phyloP scores from a whole-genome alignment of 192 early-diverging fungal genomes.

The Gonapodya prolifera region DNA sequence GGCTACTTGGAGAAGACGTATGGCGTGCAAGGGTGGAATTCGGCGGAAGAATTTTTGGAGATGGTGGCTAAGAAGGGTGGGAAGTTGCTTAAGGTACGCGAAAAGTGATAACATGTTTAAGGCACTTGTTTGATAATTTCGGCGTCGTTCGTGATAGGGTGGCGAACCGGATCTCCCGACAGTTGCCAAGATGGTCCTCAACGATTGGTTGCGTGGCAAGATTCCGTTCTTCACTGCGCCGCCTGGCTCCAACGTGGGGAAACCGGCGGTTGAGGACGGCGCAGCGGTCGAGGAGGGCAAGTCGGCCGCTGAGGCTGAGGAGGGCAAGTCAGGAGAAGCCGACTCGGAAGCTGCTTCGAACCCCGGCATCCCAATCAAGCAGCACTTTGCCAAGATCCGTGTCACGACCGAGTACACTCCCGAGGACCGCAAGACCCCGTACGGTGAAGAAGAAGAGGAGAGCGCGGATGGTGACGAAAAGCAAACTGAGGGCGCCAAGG shows the following conservation, averaged over 20 bases:
- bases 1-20: slow-evolving; percentile 93
- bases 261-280: not conserved
- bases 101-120: no score
- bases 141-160: no score
- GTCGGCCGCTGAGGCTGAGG: not conserved
- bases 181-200: slow-evolving; percentile 93
- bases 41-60: slow-evolving; percentile 78
- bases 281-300: no score
- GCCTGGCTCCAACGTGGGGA: slow-evolving; percentile 28
- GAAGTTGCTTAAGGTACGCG: slow-evolving; percentile 59
- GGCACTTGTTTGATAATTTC: not conserved
- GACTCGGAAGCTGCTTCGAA: slow-evolving; percentile 34
- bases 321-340: not conserved
- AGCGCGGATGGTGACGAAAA: slow-evolving; percentile 15
- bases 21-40: slow-evolving; percentile 67
- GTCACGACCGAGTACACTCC: slow-evolving; percentile 26
- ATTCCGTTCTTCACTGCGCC: slow-evolving; percentile 90
- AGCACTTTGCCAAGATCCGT: not conserved
- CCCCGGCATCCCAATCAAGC: slow-evolving; percentile 11
- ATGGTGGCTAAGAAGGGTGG: slow-evolving; percentile 78
- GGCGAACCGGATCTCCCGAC: slow-evolving; percentile 88
- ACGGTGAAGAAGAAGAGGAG: slow-evolving; percentile 24
- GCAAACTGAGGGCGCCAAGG: slow-evolving; percentile 23
- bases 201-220: slow-evolving; percentile 96
- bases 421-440: slow-evolving; percentile 13